These are phyloP conservation scores for Ogataea corticis DNA, from an alignment of 805 yeast species.

Conservation along the genomic window DNA sequence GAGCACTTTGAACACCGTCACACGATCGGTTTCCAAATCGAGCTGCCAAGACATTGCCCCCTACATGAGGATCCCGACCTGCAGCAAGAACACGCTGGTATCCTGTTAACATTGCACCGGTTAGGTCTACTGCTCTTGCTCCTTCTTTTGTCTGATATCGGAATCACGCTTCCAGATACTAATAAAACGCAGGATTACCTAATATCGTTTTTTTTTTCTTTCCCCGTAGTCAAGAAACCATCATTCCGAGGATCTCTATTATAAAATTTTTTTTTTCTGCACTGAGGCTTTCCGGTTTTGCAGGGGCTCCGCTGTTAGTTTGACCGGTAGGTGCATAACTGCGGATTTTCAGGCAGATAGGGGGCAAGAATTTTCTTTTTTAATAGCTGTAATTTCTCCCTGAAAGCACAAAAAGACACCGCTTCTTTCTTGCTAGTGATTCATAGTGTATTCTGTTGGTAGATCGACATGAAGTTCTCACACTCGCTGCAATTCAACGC, in stretches of 20 bases:
- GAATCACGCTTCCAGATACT: too few species aligned
- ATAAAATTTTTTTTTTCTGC: slow-evolving; percentile 3
- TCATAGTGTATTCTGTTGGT: neutral
- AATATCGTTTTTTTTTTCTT: neutral
- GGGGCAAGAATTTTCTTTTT: too few species aligned
- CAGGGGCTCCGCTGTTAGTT: neutral
- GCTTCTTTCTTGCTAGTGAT: too few species aligned
- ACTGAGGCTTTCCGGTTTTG: neutral
- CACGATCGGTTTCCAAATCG: slow-evolving; percentile 12
- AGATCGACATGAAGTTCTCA: slow-evolving; percentile 44
- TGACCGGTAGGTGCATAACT: too few species aligned
- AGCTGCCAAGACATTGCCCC: slow-evolving; percentile 5
- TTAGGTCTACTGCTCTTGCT: too few species aligned
- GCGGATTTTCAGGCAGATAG: too few species aligned
- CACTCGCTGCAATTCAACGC: slow-evolving; percentile 51
- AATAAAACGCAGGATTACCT: neutral
- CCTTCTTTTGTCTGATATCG: too few species aligned
- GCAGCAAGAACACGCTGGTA: neutral
- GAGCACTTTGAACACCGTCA: slow-evolving; percentile 6
- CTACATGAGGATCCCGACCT: too few species aligned
- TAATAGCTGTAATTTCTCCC: too few species aligned
- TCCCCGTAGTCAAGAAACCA: slow-evolving; percentile 1
- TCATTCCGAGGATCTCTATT: neutral
- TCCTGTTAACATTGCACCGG: too few species aligned
- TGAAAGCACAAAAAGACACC: too few species aligned